Base-by-base conservation (phyloP, 2,329 filamentous ascomycete genomes). In the Magnaporthales sp. region DNA sequence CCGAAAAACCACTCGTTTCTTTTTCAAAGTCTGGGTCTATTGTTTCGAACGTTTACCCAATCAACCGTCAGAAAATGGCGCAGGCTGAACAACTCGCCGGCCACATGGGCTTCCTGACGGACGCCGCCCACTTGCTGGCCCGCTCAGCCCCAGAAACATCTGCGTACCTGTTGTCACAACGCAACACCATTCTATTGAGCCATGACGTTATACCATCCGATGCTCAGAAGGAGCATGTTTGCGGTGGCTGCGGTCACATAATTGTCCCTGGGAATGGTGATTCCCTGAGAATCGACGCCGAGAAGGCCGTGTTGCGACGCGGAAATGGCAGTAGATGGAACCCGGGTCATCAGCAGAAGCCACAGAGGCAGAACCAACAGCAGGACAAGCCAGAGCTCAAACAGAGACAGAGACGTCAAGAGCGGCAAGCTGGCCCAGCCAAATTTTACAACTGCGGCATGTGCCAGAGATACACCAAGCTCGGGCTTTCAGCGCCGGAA, bases 231-330 rank as follows among this genome's bases (percentile, higher is more conserved):
- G 82, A 87, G 69, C 83, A 82, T 67, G 77, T 81, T 27, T 90
- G 88, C 74, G 80, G 78, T 63, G 81, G 81, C 65, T 91, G 88
- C 71, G 87, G 88, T 19, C 81, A 83, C 68, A 85, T 89, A 54
- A 81, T 88, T 77, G 77, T 88, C 4, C 77, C 80, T 1, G 86
- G 86, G 0, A 80, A 80, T 9, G 78, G 76, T 2, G 79, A 78
- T 60, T 70, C 70, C 9, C 63, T 85, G 9, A 77, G 75, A 15
- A 72, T 85, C 1, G 74, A 81, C 27, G 68, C 73, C 1, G 71
- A 72, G 8, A 76, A 72, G 66, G 70, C 84, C 80, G 86, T n/a
- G 83, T 66, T 82, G 85, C 68, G 80, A 76, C 68, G 65, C 68
- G 66, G 70, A 64, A 65, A 24, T 9, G 22, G 24, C 62, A 27